These are phyloP conservation scores for Lepiota subincarnata DNA, from an alignment of 768 basidiomycete species.

Conservation along the genomic window DNA sequence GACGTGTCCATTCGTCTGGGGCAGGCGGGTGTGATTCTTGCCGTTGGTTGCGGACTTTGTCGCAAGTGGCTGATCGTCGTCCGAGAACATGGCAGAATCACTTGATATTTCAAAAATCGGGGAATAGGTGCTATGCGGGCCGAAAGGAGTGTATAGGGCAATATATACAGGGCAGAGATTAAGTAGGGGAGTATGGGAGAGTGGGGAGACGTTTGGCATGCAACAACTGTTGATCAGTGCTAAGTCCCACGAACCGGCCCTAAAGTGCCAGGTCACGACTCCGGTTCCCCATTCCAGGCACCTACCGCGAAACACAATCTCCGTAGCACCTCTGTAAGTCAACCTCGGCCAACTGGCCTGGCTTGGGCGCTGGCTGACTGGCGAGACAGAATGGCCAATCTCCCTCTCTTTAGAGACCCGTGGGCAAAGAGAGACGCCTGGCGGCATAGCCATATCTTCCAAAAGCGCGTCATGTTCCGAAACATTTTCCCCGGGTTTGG, in stretches of 20 bases:
- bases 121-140: slow-evolving; percentile 23
- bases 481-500: slow-evolving; percentile 94
- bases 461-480: slow-evolving; percentile 81
- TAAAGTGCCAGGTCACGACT: slow-evolving; percentile 40
- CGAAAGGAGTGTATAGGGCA: slow-evolving; percentile 9
- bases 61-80: slow-evolving; percentile 54
- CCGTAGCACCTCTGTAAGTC: slow-evolving; percentile 6
- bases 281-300: slow-evolving; percentile 12
- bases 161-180: slow-evolving; percentile 16
- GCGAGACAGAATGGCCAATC: slow-evolving; percentile 46
- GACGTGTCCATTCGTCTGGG: slow-evolving; percentile 41
- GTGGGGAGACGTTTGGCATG: slow-evolving; percentile 23
- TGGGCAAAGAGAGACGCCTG: slow-evolving; percentile 94
- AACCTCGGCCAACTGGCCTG: slow-evolving; percentile 7
- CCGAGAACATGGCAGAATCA: slow-evolving; percentile 50
- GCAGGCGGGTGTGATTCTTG: slow-evolving; percentile 14
- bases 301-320: slow-evolving; percentile 4
- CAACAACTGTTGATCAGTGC: slow-evolving; percentile 27
- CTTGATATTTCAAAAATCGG: slow-evolving; percentile 35
- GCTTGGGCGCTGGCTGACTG: slow-evolving; percentile 13
- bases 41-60: slow-evolving; percentile 40
- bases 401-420: slow-evolving; percentile 84
- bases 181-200: slow-evolving; percentile 22
- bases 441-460: slow-evolving; percentile 88
- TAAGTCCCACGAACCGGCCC: slow-evolving; percentile 54